Evolutionary conservation across 768 basidiomycete genomes (phyloP).

Genomic region (Myochromella boudieri): DNA sequence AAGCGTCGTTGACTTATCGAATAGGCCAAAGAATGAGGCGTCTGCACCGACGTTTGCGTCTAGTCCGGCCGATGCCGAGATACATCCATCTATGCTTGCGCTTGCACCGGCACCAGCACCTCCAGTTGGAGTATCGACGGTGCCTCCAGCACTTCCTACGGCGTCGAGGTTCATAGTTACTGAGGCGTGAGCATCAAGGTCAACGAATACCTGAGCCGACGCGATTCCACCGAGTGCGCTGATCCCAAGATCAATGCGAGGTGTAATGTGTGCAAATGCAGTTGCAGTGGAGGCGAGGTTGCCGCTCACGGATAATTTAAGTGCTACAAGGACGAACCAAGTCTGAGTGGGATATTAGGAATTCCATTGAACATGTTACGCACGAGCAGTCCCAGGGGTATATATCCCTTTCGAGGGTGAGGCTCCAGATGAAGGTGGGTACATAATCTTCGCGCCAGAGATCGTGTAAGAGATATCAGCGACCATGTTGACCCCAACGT

Average conservation of each 20-base stretch:
- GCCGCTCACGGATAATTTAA: constrained; percentile 32
- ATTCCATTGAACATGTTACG: not conserved
- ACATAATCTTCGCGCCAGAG: not conserved
- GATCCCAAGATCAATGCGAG: constrained; percentile 33
- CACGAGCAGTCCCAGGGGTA: not conserved
- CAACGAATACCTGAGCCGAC: constrained; percentile 28
- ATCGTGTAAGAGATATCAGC: constrained; percentile 38
- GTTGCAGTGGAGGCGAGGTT: constrained; percentile 25
- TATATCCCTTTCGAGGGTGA: not conserved
- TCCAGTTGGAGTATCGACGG: not conserved
- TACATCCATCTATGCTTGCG: not conserved
- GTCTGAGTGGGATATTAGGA: not conserved
- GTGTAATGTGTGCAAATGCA: constrained; percentile 36
- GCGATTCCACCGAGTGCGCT: constrained; percentile 26
- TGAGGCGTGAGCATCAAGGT: constrained; percentile 21
- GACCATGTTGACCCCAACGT: constrained; percentile 35
- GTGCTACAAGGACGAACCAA: constrained; percentile 20
- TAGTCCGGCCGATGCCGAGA: not conserved
- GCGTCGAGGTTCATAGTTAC: not conserved
- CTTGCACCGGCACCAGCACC: not conserved
- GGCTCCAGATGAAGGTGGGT: not conserved
- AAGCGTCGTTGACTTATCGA: constrained; percentile 8
- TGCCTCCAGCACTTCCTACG: not conserved
- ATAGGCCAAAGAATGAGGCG: constrained; percentile 10
- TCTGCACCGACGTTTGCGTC: constrained; percentile 10